Base-by-base conservation (phyloP, 352 stramenopile species). In the Peronospora tabacina region DNA sequence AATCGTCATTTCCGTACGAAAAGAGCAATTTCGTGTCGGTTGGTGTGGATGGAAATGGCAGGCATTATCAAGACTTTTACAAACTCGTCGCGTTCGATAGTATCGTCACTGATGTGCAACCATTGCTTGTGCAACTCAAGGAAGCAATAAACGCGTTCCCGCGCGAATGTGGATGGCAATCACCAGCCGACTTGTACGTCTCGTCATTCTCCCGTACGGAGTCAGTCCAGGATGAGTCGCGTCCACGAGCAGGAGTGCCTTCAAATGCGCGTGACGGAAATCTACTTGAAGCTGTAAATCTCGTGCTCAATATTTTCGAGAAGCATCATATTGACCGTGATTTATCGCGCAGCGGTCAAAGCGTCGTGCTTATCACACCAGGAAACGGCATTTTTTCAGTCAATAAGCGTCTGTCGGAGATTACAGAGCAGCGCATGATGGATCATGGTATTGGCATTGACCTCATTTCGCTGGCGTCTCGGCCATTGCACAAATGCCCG, bases 401-500 rank as follows among this genome's bases (percentile, higher is more conserved):
- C 2, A 95, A 98, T 59, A 93, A 93, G 57, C 79, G 80, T 20
- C 74, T 98, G 17, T 85, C 89, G n/a, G 79, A 92, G 47, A 98
- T 98, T 47, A 99, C 95, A 12, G 97, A 98, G 55, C 95, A 99
- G 72, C 78, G 97, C 24, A 99, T 99, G 95, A 98, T 99, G 95
- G 96, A 99, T 60, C 96, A 98, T 66, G 97, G 95, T 36, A 98
- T 99, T 54, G 97, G 97, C 29, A 98, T 97, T 53, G 97, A 99
- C 66, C 90, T 98, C 63, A 85, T 99, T 26, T 97, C 90, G 26
- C 96, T 71, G 10, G 84, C 91, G 3, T 85, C 96, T 20, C 95
- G 94, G 9, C 96, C 97, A 24, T 66, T 99, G 7, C 95, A 99
- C 68, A 96, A 97, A 38, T 96, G 93, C 7, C 97, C 97, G 10